A percentile compares a stretch with the other conserved stretches of the same genome.
Conservation (phyloP, 1,284 basidiomycete genomes). For the Irpex sp. region DNA sequence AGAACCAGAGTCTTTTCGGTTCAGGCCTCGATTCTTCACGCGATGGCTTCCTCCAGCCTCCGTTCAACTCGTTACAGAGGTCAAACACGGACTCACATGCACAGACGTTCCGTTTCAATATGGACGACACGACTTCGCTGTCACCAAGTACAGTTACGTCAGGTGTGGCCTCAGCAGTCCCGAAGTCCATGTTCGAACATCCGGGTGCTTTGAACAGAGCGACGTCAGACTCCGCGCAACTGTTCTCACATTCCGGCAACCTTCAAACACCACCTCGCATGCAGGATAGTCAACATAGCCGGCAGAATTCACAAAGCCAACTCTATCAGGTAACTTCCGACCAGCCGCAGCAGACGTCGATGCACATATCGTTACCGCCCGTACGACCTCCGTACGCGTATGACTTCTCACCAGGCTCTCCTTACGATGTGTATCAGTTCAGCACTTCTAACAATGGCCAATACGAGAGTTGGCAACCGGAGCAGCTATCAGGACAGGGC, state of each 20-base stretch:
- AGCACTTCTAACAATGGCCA: conserved; percentile 5
- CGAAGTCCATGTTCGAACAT: not conserved
- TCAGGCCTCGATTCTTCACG: not conserved
- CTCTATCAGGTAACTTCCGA: not conserved
- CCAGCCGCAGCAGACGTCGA: conserved; percentile 13
- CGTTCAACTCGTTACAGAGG: not conserved
- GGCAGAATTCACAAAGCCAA: conserved; percentile 8
- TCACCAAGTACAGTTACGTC: not conserved
- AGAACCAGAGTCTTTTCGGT: not conserved
- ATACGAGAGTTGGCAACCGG: conserved; percentile 1
- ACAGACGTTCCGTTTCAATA: conserved; percentile 5
- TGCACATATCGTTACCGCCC: conserved; percentile 30
- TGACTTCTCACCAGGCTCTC: conserved; percentile 35
- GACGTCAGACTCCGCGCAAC: conserved; percentile 5
- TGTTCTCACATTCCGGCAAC: not conserved
- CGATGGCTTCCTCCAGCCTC: not conserved
- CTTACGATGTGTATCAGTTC: conserved; percentile 36
- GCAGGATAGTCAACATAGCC: not conserved
- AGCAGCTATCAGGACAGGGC: not conserved
- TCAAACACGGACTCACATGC: conserved; percentile 3
- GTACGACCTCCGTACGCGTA: conserved; percentile 26
- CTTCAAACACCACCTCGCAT: conserved; percentile 4
- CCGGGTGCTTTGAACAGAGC: conserved; percentile 1
- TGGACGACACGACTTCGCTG: not conserved
- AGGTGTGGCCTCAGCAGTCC: not conserved